Base-by-base conservation (phyloP, 1,139 yeast species). In the Zhuliangozyma blackwelliae region DNA sequence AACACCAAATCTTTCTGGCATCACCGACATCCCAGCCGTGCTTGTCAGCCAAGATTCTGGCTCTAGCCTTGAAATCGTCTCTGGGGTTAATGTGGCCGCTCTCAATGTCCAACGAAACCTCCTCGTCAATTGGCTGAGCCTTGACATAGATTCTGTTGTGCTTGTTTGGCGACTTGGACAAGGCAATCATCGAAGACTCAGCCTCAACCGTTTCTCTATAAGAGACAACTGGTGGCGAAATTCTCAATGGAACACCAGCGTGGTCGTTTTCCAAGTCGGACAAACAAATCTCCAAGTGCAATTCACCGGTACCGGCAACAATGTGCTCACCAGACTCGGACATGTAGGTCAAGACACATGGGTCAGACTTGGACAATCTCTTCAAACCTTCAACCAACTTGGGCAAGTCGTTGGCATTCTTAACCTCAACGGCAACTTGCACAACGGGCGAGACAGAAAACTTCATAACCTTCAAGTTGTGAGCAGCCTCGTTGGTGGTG, bases 1-100 rank as follows among this genome's bases (percentile, higher is more conserved):
- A 92, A 86, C 97, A 89, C 98, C 98, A 92, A 68, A 92, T 92
- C 94, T 92, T 92, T 85, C 98, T 89, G 75, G 97, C 98, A 66
- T 92, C 98, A 62, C 96, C 80, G 66, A 92, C 97, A 69, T 92
- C 97, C 98, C 98, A 92, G 59, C 92, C 97, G 84, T 73, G 94
- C 71, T 92, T 96, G 71, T 92, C 98, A 65, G 98, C 97, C 81
- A 92, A 79, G 68, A 88, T 65, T 83, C 98, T 90, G 59, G 98
- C 98, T 82, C 98, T 90, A 60, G 87, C 86, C 83, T 92, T 92
- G 89, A 92, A 81, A 79, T 92, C 98, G 63, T 90, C 98, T 77
- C 94, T 86, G 68, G 97, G 88, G 76, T 79, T 78, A 66, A 92
- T 78, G 70, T 77, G 79, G 77, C 97, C 97, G 50, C 67, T 57